Percentiles rank a stretch among this genome's conserved stretches.
These are phyloP conservation scores for Agarophyton chilense DNA, from an alignment of 23 red algal species.

Conservation along the genomic window DNA sequence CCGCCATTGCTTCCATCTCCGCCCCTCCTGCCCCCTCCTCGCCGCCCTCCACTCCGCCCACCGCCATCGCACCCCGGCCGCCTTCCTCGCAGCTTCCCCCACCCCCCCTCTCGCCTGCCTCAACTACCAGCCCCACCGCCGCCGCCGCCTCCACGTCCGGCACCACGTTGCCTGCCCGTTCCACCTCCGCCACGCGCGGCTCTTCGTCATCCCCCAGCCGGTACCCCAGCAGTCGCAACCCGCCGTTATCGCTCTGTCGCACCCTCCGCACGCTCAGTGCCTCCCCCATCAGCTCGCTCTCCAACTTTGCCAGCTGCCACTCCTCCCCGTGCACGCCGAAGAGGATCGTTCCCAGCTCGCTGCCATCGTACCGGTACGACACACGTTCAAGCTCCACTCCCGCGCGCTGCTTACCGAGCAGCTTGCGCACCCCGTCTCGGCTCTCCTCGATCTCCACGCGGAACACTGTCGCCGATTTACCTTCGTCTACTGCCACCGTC, in stretches of 20 bases:
- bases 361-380: constrained; percentile 34
- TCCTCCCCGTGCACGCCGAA: constrained; percentile 22
- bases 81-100: background rate
- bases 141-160: constrained; percentile 1
- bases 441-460: constrained; percentile 43
- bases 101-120: background rate
- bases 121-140: background rate
- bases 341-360: constrained; percentile 8
- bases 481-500: background rate
- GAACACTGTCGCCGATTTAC: background rate
- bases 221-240: constrained; percentile 1
- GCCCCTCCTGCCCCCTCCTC: background rate
- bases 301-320: constrained; percentile 43
- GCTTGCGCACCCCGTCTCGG: constrained; percentile 22
- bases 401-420: constrained; percentile 20
- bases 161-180: constrained; percentile 6
- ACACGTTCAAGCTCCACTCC: constrained; percentile 7
- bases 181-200: constrained; percentile 13
- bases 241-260: background rate
- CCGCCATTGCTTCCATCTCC: background rate
- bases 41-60: background rate
- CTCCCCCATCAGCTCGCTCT: constrained; percentile 42
- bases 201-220: background rate
- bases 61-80: background rate
- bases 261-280: constrained; percentile 39